Percentiles rank a stretch among this genome's conserved stretches.
phyloP scores from a whole-genome alignment of 768 basidiomycete species.

The Kwoniella sp. region DNA sequence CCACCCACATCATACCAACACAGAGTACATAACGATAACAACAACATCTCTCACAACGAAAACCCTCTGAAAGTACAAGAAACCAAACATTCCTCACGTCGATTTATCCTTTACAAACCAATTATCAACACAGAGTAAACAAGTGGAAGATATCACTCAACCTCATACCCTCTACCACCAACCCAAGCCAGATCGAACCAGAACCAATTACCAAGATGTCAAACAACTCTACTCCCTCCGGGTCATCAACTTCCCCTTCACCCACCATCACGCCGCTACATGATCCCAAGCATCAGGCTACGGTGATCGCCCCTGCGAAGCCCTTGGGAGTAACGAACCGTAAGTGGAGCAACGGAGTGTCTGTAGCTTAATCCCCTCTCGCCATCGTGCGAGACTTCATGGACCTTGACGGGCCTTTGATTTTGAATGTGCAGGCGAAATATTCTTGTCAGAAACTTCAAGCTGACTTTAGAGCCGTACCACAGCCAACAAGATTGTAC shows the following conservation, averaged over 20 bases:
- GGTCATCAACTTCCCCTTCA: slow-evolving; percentile 29
- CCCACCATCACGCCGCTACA: slow-evolving; percentile 55
- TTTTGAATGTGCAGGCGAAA: no score
- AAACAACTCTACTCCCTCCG: slow-evolving; percentile 9
- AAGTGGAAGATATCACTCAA: not conserved
- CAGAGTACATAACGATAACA: not conserved
- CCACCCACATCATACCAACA: not conserved
- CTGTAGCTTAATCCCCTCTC: not conserved
- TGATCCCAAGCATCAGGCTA: slow-evolving; percentile 51
- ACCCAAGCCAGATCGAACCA: not conserved
- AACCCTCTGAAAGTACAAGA: no score
- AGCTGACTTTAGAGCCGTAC: not conserved
- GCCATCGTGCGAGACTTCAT: no score
- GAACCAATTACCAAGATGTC: not conserved
- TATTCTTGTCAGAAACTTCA: no score
- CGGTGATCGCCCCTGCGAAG: slow-evolving; percentile 45
- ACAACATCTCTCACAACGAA: no score
- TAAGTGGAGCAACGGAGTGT: slow-evolving; percentile 34
- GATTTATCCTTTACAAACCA: not conserved
- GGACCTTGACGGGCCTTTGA: no score
- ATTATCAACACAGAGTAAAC: no score
- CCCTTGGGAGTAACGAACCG: slow-evolving; percentile 51
- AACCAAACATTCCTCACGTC: not conserved
- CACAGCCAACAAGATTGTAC: slow-evolving; percentile 50
- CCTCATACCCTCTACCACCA: not conserved